Evolutionary conservation across 2,329 filamentous ascomycete species (phyloP).

Genomic region (Teratosphaeria nubilosa): DNA sequence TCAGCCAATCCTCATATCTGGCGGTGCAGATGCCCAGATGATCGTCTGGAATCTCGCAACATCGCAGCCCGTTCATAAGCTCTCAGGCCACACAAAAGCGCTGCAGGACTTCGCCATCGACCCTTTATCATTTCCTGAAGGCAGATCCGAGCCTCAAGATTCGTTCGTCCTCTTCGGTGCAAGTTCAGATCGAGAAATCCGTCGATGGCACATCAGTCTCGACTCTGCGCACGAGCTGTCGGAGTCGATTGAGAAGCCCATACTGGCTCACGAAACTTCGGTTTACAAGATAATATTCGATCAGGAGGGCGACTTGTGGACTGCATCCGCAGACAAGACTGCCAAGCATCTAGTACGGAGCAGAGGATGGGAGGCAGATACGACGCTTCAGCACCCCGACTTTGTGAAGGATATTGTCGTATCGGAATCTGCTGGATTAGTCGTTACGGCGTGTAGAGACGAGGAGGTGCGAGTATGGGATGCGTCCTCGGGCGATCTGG

Average conservation of each 20-base stretch:
- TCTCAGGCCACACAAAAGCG: constrained; percentile 70
- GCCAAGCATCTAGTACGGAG: constrained; percentile 66
- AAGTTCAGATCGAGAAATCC: constrained; percentile 53
- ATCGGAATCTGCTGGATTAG: constrained; percentile 56
- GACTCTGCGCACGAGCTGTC: constrained; percentile 45
- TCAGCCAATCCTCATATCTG: constrained; percentile 44
- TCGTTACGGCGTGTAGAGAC: constrained; percentile 79
- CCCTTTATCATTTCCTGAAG: constrained; percentile 42
- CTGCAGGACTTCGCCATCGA: constrained; percentile 73
- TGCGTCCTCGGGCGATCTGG: constrained; percentile 19
- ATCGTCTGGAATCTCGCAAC: constrained; percentile 70
- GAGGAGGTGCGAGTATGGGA: constrained; percentile 92
- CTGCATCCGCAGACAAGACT: constrained; percentile 82
- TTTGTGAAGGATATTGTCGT: constrained; percentile 79
- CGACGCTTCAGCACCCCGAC: constrained; percentile 69
- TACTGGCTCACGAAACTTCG: constrained; percentile 80
- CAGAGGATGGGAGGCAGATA: constrained; percentile 60
- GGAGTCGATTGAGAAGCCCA: constrained; percentile 39
- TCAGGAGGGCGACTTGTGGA: constrained; percentile 69
- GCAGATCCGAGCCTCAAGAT: constrained; percentile 26
- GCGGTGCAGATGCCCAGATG: constrained; percentile 37
- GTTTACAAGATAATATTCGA: constrained; percentile 69
- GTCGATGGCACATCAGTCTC: constrained; percentile 59
- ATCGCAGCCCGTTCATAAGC: constrained; percentile 58
- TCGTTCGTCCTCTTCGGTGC: constrained; percentile 59